A percentile compares a stretch with the other conserved stretches of the same genome.
These are phyloP conservation scores for Corylus heterophylla DNA, from an alignment of 306 rosid genomes.

Conservation along the genomic window DNA sequence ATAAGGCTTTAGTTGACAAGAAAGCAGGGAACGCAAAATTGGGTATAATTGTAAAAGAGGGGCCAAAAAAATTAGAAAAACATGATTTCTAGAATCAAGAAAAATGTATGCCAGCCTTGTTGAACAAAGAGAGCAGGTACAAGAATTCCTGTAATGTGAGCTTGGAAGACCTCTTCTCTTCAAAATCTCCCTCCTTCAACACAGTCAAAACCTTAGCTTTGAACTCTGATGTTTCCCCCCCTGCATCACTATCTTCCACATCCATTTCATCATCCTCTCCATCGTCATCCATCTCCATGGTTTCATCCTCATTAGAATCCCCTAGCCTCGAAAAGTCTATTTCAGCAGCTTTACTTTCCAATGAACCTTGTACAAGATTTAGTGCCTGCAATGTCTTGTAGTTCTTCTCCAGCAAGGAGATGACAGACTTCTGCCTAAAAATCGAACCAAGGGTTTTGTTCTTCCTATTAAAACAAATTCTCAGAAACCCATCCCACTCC, in stretches of 20 bases:
- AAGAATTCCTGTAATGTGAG: constrained; percentile 74
- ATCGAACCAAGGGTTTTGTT: constrained; percentile 91
- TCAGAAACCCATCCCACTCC: constrained; percentile 93
- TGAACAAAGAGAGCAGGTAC: constrained; percentile 72
- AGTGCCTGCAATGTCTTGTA: constrained; percentile 69
- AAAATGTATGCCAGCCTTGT: constrained; percentile 81
- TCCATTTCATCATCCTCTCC: constrained; percentile 63
- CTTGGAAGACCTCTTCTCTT: constrained; percentile 88
- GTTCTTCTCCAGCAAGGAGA: constrained; percentile 76
- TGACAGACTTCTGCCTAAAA: constrained; percentile 81
- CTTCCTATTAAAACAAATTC: constrained; percentile 83
- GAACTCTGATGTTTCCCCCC: constrained; percentile 71
- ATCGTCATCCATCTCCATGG: constrained; percentile 53
- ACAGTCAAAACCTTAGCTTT: constrained; percentile 71
- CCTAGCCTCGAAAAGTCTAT: constrained; percentile 42
- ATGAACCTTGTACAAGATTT: constrained; percentile 39
- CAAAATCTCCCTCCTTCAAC: constrained; percentile 77
- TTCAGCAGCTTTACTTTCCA: constrained; percentile 31
- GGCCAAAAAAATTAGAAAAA: neutral
- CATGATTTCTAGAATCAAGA: constrained; percentile 36
- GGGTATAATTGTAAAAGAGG: neutral
- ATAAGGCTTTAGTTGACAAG: neutral
- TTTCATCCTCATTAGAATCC: constrained; percentile 40
- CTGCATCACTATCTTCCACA: constrained; percentile 54
- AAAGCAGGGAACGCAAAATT: constrained; percentile 22